Evolutionary conservation across 2,329 filamentous ascomycete genomes (phyloP).

Genomic region (Coniochaeta hoffmannii): DNA sequence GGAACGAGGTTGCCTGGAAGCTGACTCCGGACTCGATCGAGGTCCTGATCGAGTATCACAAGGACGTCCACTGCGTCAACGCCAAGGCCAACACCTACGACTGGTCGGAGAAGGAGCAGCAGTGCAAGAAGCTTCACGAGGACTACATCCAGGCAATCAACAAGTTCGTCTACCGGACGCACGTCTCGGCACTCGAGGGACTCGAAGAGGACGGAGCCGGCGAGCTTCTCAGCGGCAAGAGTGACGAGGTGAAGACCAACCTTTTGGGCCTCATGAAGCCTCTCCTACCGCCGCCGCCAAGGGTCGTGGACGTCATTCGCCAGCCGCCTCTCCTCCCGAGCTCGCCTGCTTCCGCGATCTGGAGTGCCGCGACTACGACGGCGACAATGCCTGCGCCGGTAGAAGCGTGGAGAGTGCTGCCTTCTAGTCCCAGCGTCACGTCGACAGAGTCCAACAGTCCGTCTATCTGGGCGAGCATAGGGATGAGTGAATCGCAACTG

Average conservation of each 20-base stretch:
- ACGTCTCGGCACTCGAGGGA: constrained; percentile 83
- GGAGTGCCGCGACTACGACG: constrained; percentile 64
- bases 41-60: constrained; percentile 87
- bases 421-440: constrained; percentile 73
- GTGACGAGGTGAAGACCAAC: constrained; percentile 84
- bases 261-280: constrained; percentile 83
- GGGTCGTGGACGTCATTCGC: constrained; percentile 82
- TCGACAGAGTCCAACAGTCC: constrained; percentile 60
- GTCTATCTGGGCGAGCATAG: constrained; percentile 73
- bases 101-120: constrained; percentile 94
- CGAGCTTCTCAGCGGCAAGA: constrained; percentile 84
- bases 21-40: constrained; percentile 93
- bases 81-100: constrained; percentile 82
- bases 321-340: constrained; percentile 80
- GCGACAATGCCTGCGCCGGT: constrained; percentile 62
- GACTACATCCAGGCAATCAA: constrained; percentile 96
- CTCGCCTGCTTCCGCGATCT: constrained; percentile 70
- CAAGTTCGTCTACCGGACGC: constrained; percentile 90
- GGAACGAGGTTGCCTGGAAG: constrained; percentile 97
- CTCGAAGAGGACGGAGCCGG: constrained; percentile 94
- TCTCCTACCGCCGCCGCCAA: constrained; percentile 76
- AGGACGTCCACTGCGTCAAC: constrained; percentile 88
- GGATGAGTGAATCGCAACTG: constrained; percentile 65
- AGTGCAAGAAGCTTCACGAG: constrained; percentile 95
- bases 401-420: constrained; percentile 84